Percentiles rank a stretch among this genome's conserved stretches.
Evolutionary conservation across 257 asterid species (phyloP).

Genomic region (Cinchona pubescens): DNA sequence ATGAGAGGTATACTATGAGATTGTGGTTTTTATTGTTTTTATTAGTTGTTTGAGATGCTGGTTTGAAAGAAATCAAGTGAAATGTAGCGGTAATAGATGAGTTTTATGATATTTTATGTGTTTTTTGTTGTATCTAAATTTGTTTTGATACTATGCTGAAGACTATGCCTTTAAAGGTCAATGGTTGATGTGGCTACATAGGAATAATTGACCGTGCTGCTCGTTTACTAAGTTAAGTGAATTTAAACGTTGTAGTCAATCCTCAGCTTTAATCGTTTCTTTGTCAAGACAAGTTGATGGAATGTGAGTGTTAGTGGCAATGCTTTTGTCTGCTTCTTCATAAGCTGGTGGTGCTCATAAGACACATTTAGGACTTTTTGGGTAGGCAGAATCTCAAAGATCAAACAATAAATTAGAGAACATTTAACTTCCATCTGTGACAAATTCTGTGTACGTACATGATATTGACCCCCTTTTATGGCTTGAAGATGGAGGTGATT

Average conservation of each 20-base stretch:
- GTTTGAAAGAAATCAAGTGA: background rate
- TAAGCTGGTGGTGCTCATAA: background rate
- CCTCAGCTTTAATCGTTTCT: background rate
- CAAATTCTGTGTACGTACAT: too few species aligned
- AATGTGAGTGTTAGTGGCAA: background rate
- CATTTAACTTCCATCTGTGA: background rate
- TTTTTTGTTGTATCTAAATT: background rate
- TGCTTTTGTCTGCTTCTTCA: background rate
- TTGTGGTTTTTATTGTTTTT: background rate
- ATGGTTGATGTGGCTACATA: background rate
- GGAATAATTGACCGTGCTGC: background rate
- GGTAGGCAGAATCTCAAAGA: background rate
- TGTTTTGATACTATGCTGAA: background rate
- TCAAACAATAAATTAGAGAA: background rate
- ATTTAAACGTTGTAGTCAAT: background rate
- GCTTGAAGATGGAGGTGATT: background rate
- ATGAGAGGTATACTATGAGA: conserved; percentile 29
- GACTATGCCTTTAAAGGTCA: background rate
- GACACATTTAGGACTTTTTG: background rate
- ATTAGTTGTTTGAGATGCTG: background rate
- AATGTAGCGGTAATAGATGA: background rate
- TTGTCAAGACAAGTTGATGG: background rate
- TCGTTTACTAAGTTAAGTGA: background rate
- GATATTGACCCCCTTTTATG: background rate
- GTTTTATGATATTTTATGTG: background rate